phyloP scores from a whole-genome alignment of 257 asterid species.

The Nicotiana tabacum region DNA sequence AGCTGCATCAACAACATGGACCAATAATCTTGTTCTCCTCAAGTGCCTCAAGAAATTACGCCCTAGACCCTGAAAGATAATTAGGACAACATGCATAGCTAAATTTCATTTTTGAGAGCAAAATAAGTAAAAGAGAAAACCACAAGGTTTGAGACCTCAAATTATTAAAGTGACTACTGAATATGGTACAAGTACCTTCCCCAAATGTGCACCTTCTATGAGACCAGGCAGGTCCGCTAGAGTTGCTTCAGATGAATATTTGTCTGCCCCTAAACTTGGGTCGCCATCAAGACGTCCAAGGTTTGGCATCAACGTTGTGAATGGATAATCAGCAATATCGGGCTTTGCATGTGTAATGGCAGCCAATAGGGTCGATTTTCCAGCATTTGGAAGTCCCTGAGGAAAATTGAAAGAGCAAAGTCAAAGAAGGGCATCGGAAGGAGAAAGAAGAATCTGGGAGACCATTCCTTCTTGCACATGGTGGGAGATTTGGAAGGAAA shows the following conservation, averaged over 20 bases:
- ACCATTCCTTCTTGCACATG: no score
- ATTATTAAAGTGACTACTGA: neutral
- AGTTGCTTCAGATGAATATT: conserved; percentile 87
- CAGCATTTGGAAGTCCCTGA: conserved; percentile 99
- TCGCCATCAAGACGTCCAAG: conserved; percentile 95
- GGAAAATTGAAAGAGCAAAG: conserved; percentile 11
- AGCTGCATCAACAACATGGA: conserved; percentile 92
- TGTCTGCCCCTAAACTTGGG: conserved; percentile 73
- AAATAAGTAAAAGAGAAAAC: neutral
- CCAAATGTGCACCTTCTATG: conserved; percentile 97
- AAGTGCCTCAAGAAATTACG: conserved; percentile 95
- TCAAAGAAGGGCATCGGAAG: neutral
- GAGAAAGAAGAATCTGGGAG: no score
- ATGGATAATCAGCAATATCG: conserved; percentile 96
- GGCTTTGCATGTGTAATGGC: conserved; percentile 91
- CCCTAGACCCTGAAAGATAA: conserved; percentile 68
- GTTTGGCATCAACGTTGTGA: conserved; percentile 96
- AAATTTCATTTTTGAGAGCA: neutral
- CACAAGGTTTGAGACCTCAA: neutral
- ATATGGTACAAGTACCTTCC: conserved; percentile 54
- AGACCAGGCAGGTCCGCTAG: conserved; percentile 98
- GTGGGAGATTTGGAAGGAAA: no score
- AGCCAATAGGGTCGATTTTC: conserved; percentile 85
- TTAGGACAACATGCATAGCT: neutral
- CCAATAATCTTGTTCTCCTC: conserved; percentile 92